Conservation (phyloP, 192 early-diverging fungal species). For the Spizellomyces punctatus region DNA sequence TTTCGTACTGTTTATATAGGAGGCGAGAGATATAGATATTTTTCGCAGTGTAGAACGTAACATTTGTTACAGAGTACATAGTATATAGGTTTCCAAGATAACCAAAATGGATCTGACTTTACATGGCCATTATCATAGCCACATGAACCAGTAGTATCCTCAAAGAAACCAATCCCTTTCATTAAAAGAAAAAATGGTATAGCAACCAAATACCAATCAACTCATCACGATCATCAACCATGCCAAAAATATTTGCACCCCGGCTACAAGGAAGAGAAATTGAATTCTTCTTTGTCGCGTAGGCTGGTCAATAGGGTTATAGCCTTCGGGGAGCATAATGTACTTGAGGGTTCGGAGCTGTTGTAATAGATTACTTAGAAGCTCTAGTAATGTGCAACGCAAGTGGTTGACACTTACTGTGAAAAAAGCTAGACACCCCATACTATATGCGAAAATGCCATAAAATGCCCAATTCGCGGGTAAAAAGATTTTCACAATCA, state of each 20-base stretch:
- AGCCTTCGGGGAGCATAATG: constrained; percentile 53
- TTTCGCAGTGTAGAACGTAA: too few relatives aligned
- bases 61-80: too few relatives aligned
- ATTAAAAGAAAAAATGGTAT: neutral
- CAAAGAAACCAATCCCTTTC: neutral
- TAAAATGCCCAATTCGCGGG: constrained; percentile 58
- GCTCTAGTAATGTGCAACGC: neutral
- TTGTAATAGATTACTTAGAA: neutral
- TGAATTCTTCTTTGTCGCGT: constrained; percentile 83
- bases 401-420: constrained; percentile 58
- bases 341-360: constrained; percentile 51
- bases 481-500: constrained; percentile 51
- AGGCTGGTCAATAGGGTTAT: constrained; percentile 41
- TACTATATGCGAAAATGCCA: constrained; percentile 72
- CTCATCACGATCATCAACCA: constrained; percentile 66
- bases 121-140: too few relatives aligned
- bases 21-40: neutral
- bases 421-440: constrained; percentile 83
- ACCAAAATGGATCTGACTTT: too few relatives aligned
- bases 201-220: neutral
- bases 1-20: neutral
- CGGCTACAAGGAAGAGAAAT: constrained; percentile 85
- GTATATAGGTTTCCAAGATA: too few relatives aligned
- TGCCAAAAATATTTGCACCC: constrained; percentile 79
- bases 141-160: too few relatives aligned